These are phyloP conservation scores for Ilex aquifolium DNA, from an alignment of 257 asterid genomes.

Conservation along the genomic window DNA sequence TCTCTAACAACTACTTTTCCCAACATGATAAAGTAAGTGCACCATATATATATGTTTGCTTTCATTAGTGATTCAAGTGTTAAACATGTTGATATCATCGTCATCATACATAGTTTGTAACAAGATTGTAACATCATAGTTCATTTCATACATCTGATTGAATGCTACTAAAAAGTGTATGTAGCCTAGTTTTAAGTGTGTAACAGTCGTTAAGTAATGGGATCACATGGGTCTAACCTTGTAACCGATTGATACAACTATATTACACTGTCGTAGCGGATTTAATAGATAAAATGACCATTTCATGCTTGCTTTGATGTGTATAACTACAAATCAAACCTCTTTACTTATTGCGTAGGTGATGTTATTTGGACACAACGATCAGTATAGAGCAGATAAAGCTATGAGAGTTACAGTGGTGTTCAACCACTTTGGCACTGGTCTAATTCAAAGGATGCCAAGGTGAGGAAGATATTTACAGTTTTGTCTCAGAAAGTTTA, in stretches of 20 bases:
- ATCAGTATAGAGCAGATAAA: conserved; percentile 48
- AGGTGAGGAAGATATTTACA: conserved; percentile 21
- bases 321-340: background rate
- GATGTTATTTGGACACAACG: conserved; percentile 66
- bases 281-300: background rate
- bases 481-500: background rate
- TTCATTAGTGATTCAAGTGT: background rate
- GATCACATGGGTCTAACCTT: too few relatives aligned
- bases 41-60: too few relatives aligned
- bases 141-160: too few relatives aligned
- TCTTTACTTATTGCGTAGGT: conserved; percentile 18
- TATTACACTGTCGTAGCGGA: too few relatives aligned
- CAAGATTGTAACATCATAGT: too few relatives aligned
- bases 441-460: conserved; percentile 86
- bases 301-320: background rate
- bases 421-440: conserved; percentile 84
- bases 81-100: background rate
- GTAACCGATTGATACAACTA: too few relatives aligned
- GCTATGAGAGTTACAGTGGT: conserved; percentile 65
- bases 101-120: too few relatives aligned
- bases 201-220: too few relatives aligned
- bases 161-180: too few relatives aligned
- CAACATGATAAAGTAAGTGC: conserved; percentile 75
- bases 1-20: conserved; percentile 74
- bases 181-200: too few relatives aligned